Evolutionary conservation across 208 protist genomes (phyloP).

Genomic region (Trypanosoma theileri): DNA sequence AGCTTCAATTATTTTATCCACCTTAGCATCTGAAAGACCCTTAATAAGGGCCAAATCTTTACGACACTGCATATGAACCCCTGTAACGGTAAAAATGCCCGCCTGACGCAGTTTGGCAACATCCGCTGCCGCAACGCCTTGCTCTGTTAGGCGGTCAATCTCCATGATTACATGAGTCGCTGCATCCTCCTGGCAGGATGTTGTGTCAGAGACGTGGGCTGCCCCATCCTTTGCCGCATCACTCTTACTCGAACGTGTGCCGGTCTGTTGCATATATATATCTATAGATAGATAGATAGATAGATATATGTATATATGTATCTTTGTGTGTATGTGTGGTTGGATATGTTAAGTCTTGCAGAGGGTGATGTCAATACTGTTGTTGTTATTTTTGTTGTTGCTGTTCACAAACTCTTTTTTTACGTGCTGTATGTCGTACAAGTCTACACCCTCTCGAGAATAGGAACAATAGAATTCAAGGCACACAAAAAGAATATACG

Average conservation of each 20-base stretch:
- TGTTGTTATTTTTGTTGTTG: not conserved
- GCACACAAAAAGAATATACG: not conserved
- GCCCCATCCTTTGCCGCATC: slow-evolving; percentile 18
- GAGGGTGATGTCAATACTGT: no score
- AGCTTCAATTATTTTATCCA: slow-evolving; percentile 97
- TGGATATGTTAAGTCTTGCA: no score
- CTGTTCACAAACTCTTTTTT: not conserved
- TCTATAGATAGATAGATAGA: not conserved
- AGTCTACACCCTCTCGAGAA: no score
- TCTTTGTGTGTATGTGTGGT: not conserved
- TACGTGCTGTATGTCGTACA: no score
- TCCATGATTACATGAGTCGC: slow-evolving; percentile 59
- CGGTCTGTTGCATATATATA: slow-evolving; percentile 17
- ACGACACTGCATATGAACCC: slow-evolving; percentile 92
- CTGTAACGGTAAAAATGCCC: slow-evolving; percentile 90
- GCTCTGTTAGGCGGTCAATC: slow-evolving; percentile 89
- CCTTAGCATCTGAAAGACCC: slow-evolving; percentile 98
- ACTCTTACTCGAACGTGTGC: slow-evolving; percentile 20
- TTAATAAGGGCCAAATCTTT: slow-evolving; percentile 93
- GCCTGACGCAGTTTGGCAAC: slow-evolving; percentile 89
- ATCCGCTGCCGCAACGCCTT: slow-evolving; percentile 87
- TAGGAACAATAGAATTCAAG: slow-evolving; percentile 1
- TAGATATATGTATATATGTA: slow-evolving; percentile 18
- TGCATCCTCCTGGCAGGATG: slow-evolving; percentile 32
- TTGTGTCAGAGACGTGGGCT: slow-evolving; percentile 29